Evolutionary conservation across 2,329 filamentous ascomycete genomes (phyloP).

Genomic region (Epichloe hybrida): DNA sequence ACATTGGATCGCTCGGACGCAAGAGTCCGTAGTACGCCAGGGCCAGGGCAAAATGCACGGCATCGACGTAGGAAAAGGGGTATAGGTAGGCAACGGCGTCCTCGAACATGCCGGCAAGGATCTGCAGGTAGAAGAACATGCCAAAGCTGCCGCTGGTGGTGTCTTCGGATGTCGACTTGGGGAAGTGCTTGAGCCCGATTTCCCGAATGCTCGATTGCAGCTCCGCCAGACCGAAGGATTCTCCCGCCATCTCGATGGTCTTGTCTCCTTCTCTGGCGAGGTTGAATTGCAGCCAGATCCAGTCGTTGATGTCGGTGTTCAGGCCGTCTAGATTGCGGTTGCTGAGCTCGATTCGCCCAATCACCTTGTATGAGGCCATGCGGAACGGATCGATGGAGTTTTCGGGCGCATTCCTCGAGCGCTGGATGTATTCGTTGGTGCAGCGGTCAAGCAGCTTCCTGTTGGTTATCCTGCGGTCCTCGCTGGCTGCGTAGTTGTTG

Average conservation of each 20-base stretch:
- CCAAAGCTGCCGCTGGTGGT: slow-evolving; percentile 63
- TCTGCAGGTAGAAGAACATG: slow-evolving; percentile 86
- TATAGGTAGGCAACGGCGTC: slow-evolving; percentile 87
- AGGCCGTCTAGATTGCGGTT: slow-evolving; percentile 51
- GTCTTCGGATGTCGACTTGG: slow-evolving; percentile 65
- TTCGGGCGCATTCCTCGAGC: slow-evolving; percentile 69
- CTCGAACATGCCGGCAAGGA: slow-evolving; percentile 86
- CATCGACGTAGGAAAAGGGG: slow-evolving; percentile 79
- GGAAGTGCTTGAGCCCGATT: slow-evolving; percentile 82
- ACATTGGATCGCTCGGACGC: slow-evolving; percentile 69
- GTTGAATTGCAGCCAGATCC: slow-evolving; percentile 61
- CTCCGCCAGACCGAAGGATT: slow-evolving; percentile 50
- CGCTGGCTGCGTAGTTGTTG: slow-evolving; percentile 63
- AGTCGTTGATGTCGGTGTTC: slow-evolving; percentile 53
- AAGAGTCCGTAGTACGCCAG: slow-evolving; percentile 82
- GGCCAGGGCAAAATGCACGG: slow-evolving; percentile 86
- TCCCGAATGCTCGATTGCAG: slow-evolving; percentile 72
- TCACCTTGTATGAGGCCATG: slow-evolving; percentile 95
- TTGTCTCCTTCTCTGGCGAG: slow-evolving; percentile 52
- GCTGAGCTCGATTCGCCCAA: slow-evolving; percentile 62
- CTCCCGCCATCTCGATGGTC: slow-evolving; percentile 49
- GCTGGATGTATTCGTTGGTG: slow-evolving; percentile 78
- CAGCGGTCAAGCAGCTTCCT: slow-evolving; percentile 75
- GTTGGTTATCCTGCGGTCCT: slow-evolving; percentile 59
- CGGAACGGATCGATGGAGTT: slow-evolving; percentile 87